Base-by-base conservation (phyloP, 306 rosid genomes). In the Rosa rugosa region DNA sequence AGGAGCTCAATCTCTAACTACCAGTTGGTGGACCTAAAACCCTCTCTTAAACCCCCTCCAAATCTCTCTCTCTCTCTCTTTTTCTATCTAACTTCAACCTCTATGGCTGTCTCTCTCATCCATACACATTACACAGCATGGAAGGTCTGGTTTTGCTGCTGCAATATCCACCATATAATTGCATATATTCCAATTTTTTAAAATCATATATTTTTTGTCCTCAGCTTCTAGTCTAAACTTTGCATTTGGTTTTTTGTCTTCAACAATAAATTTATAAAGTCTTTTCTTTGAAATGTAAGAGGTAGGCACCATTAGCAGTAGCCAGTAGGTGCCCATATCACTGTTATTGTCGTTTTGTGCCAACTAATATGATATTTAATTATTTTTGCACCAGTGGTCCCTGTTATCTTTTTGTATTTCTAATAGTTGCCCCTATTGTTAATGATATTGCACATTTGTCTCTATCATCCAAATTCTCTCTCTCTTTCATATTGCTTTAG, bases 21-120 rank as follows among this genome's bases (percentile, higher is more conserved):
- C 91, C 92, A 88, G 92, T 91, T 82, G 91, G 92, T 91, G 75
- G 78, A 88, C 83, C 88, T 82, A 74, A 84, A 85, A 79, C 77
- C 86, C 84, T 84, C 82, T 49, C 88, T 73, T 79, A 85, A 84
- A 80, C 87, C 90, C 79, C 65, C 71, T 45, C 50, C 53, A 36
- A 27, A 13, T 75, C 78, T 54, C 82, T 68, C 81, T 51, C 69
- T 22, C 44, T 66, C 50, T 73, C 76, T 73, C 70, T 72, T 14
- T 60, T 40, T 75, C 59, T 65, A n/a, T 41, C 75, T 27, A 66
- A 50, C 78, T 70, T 78, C 62, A 34, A 22, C 25, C 64, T 59
- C 50, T 59, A 9, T 16, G 51, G 72, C 53, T 77, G 75, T 82
- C 85, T 80, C 87, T 54, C 87, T 88, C 90, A 74, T 79, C 80